Conservation (phyloP, 176 grass and related monocot genomes). For the Avena insularis region DNA sequence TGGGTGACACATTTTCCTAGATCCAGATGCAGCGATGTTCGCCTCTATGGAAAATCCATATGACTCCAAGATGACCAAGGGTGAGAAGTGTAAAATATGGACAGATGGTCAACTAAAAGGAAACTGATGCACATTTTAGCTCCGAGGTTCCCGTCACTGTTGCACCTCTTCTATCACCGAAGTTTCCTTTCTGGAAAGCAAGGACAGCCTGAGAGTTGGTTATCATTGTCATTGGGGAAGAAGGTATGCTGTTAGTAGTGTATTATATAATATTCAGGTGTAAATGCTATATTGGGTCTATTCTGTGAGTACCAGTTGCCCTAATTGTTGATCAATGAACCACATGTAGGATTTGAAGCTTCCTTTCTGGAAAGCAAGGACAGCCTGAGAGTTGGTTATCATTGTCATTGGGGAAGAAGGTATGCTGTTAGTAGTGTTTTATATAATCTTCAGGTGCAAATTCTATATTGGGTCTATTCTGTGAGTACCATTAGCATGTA, state of each 20-base stretch:
- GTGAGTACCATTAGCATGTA: background rate
- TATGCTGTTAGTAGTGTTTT: constrained; percentile 39
- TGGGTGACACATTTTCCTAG: constrained; percentile 12
- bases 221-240: constrained; percentile 74
- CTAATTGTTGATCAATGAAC: constrained; percentile 9
- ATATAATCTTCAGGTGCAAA: background rate
- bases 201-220: constrained; percentile 75
- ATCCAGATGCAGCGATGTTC: constrained; percentile 88
- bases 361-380: constrained; percentile 85
- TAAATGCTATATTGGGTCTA: constrained; percentile 19
- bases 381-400: constrained; percentile 84
- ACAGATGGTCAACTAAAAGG: constrained; percentile 76
- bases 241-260: constrained; percentile 60
- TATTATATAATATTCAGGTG: constrained; percentile 1
- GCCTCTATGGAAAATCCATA: constrained; percentile 95
- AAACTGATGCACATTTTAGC: constrained; percentile 95
- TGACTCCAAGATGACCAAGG: constrained; percentile 86
- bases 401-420: constrained; percentile 81
- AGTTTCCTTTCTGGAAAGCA: constrained; percentile 92
- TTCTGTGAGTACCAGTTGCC: background rate
- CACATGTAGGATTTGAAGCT: constrained; percentile 39
- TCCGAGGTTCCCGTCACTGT: constrained; percentile 82
- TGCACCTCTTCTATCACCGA: constrained; percentile 69
- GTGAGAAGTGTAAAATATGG: constrained; percentile 82
- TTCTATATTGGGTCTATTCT: constrained; percentile 20